A percentile compares a stretch with the other conserved stretches of the same genome.
phyloP scores from a whole-genome alignment of 2,329 filamentous ascomycete genomes.

The Byssoonygena ceratinophila region DNA sequence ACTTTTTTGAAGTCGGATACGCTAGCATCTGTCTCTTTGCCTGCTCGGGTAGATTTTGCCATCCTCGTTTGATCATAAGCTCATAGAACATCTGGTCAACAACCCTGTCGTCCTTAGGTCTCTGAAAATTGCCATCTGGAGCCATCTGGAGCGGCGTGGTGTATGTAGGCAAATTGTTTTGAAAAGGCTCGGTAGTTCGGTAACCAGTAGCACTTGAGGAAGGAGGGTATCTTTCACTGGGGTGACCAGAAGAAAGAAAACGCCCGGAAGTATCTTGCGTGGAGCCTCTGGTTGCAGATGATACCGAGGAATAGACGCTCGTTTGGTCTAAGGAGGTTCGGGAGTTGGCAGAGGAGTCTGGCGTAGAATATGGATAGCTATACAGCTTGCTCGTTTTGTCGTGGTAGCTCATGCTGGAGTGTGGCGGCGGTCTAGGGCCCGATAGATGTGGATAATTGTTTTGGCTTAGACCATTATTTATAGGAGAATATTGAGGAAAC shows the following conservation, averaged over 20 bases:
- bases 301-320: constrained; percentile 52
- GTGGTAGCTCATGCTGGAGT: constrained; percentile 45
- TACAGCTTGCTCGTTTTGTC: constrained; percentile 62
- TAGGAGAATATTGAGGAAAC: constrained; percentile 79
- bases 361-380: constrained; percentile 48
- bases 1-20: constrained; percentile 90
- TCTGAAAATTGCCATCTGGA: constrained; percentile 18
- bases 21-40: constrained; percentile 91
- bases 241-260: constrained; percentile 32
- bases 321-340: constrained; percentile 54
- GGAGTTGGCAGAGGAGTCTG: constrained; percentile 44
- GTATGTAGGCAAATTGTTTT: constrained; percentile 34
- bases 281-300: constrained; percentile 48
- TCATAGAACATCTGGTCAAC: constrained; percentile 87
- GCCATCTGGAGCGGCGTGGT: constrained; percentile 35
- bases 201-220: constrained; percentile 25
- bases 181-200: constrained; percentile 35
- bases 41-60: constrained; percentile 93
- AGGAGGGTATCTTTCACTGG: constrained; percentile 27
- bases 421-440: constrained; percentile 51
- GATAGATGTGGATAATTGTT: constrained; percentile 47
- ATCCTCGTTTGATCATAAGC: constrained; percentile 94
- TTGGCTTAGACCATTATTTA: constrained; percentile 47
- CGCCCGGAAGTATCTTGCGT: constrained; percentile 42
- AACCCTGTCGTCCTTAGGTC: constrained; percentile 51